Evolutionary conservation across 108 stramenopile species (phyloP).

Genomic region (Skeletonema potamos): DNA sequence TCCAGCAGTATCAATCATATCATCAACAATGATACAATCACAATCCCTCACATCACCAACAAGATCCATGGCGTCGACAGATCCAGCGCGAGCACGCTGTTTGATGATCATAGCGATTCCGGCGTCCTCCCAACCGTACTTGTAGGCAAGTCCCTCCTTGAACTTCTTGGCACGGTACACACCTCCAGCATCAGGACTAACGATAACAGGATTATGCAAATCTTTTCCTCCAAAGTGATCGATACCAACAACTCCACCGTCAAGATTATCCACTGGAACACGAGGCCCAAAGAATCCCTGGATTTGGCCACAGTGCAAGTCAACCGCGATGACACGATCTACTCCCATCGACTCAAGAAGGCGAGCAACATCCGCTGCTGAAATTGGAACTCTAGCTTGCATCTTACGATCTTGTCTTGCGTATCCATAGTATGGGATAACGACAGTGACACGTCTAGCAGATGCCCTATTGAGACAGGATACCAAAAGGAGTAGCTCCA

Average conservation of each 20-base stretch:
- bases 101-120: conserved; percentile 99
- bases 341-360: conserved; percentile 99
- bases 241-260: conserved; percentile 97
- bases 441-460: conserved; percentile 96
- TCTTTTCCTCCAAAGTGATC: conserved; percentile 99
- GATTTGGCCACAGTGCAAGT: conserved; percentile 99
- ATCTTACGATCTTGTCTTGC: conserved; percentile 99
- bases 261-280: conserved; percentile 99
- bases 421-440: conserved; percentile 99
- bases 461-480: conserved; percentile 94
- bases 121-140: conserved; percentile 94
- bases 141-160: conserved; percentile 94
- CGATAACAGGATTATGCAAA: conserved; percentile 98
- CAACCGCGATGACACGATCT: conserved; percentile 98
- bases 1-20: conserved; percentile 99
- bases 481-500: conserved; percentile 97
- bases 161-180: conserved; percentile 99
- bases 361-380: conserved; percentile 98
- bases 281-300: conserved; percentile 98
- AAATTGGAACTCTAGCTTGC: conserved; percentile 98
- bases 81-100: conserved; percentile 95
- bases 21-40: conserved; percentile 99
- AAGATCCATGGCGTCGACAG: conserved; percentile 98
- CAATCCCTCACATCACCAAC: conserved; percentile 97
- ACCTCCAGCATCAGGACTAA: conserved; percentile 99